Percentiles rank a stretch among this genome's conserved stretches.
phyloP scores from a whole-genome alignment of 345 rosid genomes.

The Lenwebbia sp. region DNA sequence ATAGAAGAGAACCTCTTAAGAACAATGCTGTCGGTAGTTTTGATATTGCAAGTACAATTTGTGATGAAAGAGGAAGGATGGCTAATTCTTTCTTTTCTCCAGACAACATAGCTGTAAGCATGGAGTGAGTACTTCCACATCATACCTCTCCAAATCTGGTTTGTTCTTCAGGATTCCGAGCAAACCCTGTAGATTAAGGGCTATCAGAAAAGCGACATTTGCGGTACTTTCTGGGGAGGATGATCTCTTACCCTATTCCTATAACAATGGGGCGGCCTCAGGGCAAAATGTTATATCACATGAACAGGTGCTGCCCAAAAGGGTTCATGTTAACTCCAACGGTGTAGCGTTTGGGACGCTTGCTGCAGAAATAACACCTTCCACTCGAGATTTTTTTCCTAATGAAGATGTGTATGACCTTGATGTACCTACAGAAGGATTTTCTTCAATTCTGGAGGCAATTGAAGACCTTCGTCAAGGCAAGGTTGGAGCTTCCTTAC shows the following conservation, averaged over 20 bases:
- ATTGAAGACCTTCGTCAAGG: constrained; percentile 68
- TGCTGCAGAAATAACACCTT: constrained; percentile 28
- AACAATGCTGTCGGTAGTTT: neutral
- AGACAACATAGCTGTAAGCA: constrained; percentile 11
- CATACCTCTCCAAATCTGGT: constrained; percentile 2
- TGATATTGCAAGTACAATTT: neutral
- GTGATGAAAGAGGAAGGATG: neutral
- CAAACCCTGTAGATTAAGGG: constrained; percentile 15
- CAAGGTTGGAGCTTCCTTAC: constrained; percentile 14
- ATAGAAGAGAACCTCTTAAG: neutral
- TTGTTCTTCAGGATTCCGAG: neutral
- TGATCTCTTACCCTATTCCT: constrained; percentile 20
- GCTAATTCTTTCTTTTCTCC: neutral
- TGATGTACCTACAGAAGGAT: constrained; percentile 52
- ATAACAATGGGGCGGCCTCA: constrained; percentile 14
- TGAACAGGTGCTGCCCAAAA: constrained; percentile 5
- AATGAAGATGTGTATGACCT: constrained; percentile 53
- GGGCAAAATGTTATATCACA: constrained; percentile 1
- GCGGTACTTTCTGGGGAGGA: constrained; percentile 34
- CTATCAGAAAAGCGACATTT: constrained; percentile 16
- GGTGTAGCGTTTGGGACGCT: constrained; percentile 19
- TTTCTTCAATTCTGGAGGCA: constrained; percentile 62
- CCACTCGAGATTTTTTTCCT: constrained; percentile 12
- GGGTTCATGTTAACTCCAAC: constrained; percentile 26
- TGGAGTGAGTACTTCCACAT: constrained; percentile 2